These are phyloP conservation scores for Pseudonitzschia delicatissima DNA, from an alignment of 108 stramenopile genomes.

Conservation along the genomic window DNA sequence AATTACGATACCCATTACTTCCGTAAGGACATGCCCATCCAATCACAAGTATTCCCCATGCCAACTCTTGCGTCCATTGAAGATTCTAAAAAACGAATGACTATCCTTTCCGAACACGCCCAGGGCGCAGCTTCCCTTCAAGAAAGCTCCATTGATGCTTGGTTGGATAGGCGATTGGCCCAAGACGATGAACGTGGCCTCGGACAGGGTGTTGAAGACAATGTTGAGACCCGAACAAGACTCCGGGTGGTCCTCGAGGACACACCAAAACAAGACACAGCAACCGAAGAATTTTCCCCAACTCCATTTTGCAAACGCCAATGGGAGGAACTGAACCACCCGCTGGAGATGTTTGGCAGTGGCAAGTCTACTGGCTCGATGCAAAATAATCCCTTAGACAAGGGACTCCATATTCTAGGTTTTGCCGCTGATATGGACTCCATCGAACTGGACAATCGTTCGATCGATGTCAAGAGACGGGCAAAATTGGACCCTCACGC, in stretches of 20 bases:
- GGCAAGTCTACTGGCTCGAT: neutral
- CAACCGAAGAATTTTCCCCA: conserved; percentile 36
- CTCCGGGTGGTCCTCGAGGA: conserved; percentile 47
- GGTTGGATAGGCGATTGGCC: conserved; percentile 53
- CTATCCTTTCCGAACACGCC: conserved; percentile 57
- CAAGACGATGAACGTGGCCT: conserved; percentile 55
- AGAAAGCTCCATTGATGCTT: conserved; percentile 56
- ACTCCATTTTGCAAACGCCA: conserved; percentile 39
- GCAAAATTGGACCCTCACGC: neutral
- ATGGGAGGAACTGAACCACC: conserved; percentile 65
- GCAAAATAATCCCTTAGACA: neutral
- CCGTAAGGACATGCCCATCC: conserved; percentile 56
- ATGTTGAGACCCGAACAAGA: conserved; percentile 54
- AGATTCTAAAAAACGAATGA: conserved; percentile 44
- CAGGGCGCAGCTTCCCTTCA: conserved; percentile 56
- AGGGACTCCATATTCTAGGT: neutral
- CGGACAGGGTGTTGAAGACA: conserved; percentile 53
- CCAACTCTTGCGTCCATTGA: conserved; percentile 59
- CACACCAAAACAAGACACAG: neutral
- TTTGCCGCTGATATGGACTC: neutral
- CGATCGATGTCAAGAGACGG: conserved; percentile 2
- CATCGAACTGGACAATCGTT: neutral
- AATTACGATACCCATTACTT: conserved; percentile 63
- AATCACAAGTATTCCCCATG: conserved; percentile 69
- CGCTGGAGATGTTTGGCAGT: conserved; percentile 46